phyloP scores from a whole-genome alignment of 805 yeast genomes.

The Saccharomyces cerevisiae region DNA sequence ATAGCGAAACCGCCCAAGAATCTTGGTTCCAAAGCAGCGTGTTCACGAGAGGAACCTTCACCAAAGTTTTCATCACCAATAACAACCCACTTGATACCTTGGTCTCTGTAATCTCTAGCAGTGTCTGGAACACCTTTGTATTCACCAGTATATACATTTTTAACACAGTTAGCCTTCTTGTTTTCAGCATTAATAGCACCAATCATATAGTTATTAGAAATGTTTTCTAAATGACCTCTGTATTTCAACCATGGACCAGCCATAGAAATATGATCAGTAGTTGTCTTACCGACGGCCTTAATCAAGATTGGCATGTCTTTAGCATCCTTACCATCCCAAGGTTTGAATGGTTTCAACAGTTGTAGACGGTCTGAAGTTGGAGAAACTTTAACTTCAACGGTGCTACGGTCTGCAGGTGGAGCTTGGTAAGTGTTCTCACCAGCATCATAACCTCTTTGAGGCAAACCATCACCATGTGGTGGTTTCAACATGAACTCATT shows the following conservation, averaged over 20 bases:
- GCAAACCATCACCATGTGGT: constrained; percentile 88
- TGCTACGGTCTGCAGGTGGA: constrained; percentile 80
- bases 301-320: constrained; percentile 82
- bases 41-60: constrained; percentile 99
- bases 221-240: constrained; percentile 99
- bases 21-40: constrained; percentile 99
- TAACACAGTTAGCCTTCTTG: constrained; percentile 85
- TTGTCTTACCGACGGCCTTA: constrained; percentile 94
- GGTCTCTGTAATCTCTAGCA: constrained; percentile 89
- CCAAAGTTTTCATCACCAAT: constrained; percentile 98
- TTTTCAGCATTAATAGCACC: constrained; percentile 98
- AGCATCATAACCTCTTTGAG: constrained; percentile 78
- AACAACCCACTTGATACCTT: constrained; percentile 92
- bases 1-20: constrained; percentile 97
- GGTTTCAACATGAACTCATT: constrained; percentile 81
- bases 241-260: constrained; percentile 99
- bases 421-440: constrained; percentile 96
- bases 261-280: constrained; percentile 98
- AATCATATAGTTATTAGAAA: constrained; percentile 97
- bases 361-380: constrained; percentile 96
- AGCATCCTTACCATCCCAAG: constrained; percentile 97
- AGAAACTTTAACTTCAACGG: constrained; percentile 65
- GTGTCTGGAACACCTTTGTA: constrained; percentile 95
- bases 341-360: constrained; percentile 82
- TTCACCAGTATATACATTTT: constrained; percentile 85